phyloP scores from a whole-genome alignment of 345 rosid genomes.

The Pistacia vera region DNA sequence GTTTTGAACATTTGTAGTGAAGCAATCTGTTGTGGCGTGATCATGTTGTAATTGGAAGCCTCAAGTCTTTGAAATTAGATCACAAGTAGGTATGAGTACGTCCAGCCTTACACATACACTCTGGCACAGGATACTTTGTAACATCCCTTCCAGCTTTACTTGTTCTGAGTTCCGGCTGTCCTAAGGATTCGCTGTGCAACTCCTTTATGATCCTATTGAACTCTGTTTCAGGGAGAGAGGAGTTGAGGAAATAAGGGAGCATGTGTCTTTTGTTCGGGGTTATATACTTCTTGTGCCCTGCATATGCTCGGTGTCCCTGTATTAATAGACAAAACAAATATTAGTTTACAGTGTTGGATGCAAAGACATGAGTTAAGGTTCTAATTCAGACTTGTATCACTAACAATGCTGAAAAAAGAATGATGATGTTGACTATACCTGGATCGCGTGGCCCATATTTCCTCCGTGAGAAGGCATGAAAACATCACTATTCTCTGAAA shows the following conservation, averaged over 20 bases:
- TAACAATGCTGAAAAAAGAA: background rate
- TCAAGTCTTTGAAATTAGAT: background rate
- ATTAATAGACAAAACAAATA: conserved; percentile 17
- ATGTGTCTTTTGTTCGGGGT: conserved; percentile 94
- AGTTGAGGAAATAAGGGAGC: conserved; percentile 79
- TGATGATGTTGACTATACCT: conserved; percentile 42
- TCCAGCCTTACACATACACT: conserved; percentile 75
- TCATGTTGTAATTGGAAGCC: background rate
- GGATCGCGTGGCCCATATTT: conserved; percentile 94
- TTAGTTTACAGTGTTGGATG: background rate
- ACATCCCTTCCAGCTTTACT: conserved; percentile 81
- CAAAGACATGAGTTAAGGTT: background rate
- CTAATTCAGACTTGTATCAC: background rate
- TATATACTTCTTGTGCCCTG: conserved; percentile 86
- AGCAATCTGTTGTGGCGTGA: background rate
- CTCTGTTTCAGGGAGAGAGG: conserved; percentile 68
- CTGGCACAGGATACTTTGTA: conserved; percentile 85
- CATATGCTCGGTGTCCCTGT: conserved; percentile 86
- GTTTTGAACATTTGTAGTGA: background rate
- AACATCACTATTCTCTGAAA: conserved; percentile 80
- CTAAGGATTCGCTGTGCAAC: conserved; percentile 75
- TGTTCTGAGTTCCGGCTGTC: conserved; percentile 81
- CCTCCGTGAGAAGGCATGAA: conserved; percentile 99
- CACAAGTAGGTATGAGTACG: conserved; percentile 1
- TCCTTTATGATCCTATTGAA: conserved; percentile 66